Percentiles rank a stretch among this genome's conserved stretches.
Conservation (phyloP, 305 asterid genomes). For the Fraxinus greggii region DNA sequence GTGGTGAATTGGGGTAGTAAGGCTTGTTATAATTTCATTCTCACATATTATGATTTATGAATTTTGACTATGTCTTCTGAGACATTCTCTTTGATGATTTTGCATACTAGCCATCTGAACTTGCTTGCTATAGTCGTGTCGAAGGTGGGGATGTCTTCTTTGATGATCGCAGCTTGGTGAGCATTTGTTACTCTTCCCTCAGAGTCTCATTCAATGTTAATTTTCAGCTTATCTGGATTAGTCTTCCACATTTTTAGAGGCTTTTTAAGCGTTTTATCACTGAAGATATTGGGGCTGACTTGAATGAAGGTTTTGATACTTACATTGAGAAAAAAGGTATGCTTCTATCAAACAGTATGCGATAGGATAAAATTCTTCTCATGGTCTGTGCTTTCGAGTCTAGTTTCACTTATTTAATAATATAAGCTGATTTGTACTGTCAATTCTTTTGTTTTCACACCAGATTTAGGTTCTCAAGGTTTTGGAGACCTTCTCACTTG, state of each 20-base stretch:
- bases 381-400: conserved; percentile 8
- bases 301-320: conserved; percentile 91
- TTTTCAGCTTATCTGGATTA: conserved; percentile 21
- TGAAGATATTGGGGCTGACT: conserved; percentile 86
- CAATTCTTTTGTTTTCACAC: conserved; percentile 30
- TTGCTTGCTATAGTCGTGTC: conserved; percentile 89
- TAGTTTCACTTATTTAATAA: conserved; percentile 4
- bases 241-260: conserved; percentile 53
- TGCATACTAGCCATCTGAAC: conserved; percentile 83
- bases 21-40: not conserved
- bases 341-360: conserved; percentile 22
- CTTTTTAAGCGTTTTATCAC: conserved; percentile 86
- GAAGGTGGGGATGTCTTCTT: conserved; percentile 94
- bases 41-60: not conserved
- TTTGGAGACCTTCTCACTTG: conserved; percentile 90
- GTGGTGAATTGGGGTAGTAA: not conserved
- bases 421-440: conserved; percentile 25
- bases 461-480: conserved; percentile 93
- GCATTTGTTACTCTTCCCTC: conserved; percentile 32
- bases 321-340: conserved; percentile 79
- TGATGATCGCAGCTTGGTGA: conserved; percentile 95
- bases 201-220: conserved; percentile 8
- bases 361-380: conserved; percentile 12
- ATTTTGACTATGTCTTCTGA: conserved; percentile 26
- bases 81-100: conserved; percentile 24